A percentile compares a stretch with the other conserved stretches of the same genome.
These are phyloP conservation scores for Dorcoceras hygrometricum DNA, from an alignment of 257 asterid species.

Conservation along the genomic window DNA sequence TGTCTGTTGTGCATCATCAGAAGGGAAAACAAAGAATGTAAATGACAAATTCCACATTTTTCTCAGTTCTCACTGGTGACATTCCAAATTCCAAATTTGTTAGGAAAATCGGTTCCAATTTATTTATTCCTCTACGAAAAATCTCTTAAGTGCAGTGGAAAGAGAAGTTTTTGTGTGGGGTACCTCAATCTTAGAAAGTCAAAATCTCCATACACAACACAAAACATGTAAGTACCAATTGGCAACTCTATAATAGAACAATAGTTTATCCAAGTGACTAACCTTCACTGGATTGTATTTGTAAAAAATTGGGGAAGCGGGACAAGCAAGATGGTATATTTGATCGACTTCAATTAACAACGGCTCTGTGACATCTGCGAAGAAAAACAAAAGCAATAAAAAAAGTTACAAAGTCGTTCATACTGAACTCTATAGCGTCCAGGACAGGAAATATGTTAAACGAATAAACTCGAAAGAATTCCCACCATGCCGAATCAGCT, in stretches of 20 bases:
- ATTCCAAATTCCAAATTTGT: not conserved
- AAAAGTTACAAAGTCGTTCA: not conserved
- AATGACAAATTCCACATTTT: not conserved
- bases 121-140: not conserved
- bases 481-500: slow-evolving; percentile 89
- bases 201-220: no score
- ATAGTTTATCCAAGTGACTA: slow-evolving; percentile 6
- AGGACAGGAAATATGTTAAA: slow-evolving; percentile 9
- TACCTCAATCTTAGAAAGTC: not conserved
- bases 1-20: slow-evolving; percentile 50
- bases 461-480: slow-evolving; percentile 2
- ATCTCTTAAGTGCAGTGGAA: not conserved
- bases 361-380: slow-evolving; percentile 80
- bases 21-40: not conserved
- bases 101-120: no score
- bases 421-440: not conserved
- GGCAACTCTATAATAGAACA: not conserved
- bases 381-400: slow-evolving; percentile 17
- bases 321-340: slow-evolving; percentile 97
- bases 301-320: slow-evolving; percentile 94
- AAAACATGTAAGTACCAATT: not conserved
- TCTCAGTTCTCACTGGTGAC: not conserved
- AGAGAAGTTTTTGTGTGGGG: not conserved
- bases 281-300: slow-evolving; percentile 96
- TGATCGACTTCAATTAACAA: slow-evolving; percentile 80